Percentiles rank a stretch among this genome's conserved stretches.
Evolutionary conservation across 495 filamentous ascomycete genomes (phyloP).

Genomic region (Rostrohypoxylon terebratum): DNA sequence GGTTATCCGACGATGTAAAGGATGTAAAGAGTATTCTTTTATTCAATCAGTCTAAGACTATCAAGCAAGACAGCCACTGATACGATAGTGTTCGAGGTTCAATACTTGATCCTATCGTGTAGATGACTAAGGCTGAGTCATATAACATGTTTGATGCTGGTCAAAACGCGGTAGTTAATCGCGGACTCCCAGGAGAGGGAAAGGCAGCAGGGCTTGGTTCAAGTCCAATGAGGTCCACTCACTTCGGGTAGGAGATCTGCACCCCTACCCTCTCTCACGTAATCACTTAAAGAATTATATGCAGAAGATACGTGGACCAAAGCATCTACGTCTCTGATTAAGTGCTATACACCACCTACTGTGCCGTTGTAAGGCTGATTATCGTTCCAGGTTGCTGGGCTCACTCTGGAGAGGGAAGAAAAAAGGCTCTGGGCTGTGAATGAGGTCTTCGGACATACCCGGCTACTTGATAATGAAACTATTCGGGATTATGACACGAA

Average conservation of each 20-base stretch:
- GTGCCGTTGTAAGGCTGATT: conserved; percentile 34
- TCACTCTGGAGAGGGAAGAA: background rate
- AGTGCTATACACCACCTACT: background rate
- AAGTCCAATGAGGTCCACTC: conserved; percentile 4
- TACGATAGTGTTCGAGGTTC: background rate
- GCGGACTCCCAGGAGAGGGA: conserved; percentile 3
- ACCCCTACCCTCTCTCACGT: conserved; percentile 30
- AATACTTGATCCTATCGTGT: conserved; percentile 3
- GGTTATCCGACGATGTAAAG: conserved; percentile 10
- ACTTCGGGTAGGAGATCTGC: conserved; percentile 30
- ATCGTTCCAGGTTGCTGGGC: conserved; percentile 16
- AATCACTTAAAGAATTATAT: conserved; percentile 38
- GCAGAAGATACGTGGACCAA: conserved; percentile 14
- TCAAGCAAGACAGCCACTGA: conserved; percentile 3
- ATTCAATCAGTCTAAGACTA: conserved; percentile 15
- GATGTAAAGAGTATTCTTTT: conserved; percentile 6
- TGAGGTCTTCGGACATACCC: conserved; percentile 17
- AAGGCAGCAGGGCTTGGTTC: conserved; percentile 12
- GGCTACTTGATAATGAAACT: conserved; percentile 1
- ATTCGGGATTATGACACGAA: conserved; percentile 12
- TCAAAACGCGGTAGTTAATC: background rate
- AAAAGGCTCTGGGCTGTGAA: conserved; percentile 10
- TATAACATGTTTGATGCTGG: conserved; percentile 15
- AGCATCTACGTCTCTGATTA: background rate
- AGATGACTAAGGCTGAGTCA: conserved; percentile 28